phyloP scores from a whole-genome alignment of 257 asterid genomes.

The Capsicum baccatum region DNA sequence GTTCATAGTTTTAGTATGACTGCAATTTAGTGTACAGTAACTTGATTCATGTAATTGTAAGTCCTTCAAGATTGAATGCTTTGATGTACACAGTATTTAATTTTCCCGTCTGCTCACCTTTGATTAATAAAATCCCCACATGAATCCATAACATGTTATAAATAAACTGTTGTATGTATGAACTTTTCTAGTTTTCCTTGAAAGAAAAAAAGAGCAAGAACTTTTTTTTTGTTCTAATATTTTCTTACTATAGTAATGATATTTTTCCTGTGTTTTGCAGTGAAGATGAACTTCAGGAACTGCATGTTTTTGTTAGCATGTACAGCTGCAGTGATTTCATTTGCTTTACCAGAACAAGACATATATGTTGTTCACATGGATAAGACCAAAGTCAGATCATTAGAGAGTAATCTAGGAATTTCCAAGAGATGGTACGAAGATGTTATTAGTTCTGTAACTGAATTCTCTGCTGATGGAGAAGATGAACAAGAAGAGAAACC shows the following conservation, averaged over 20 bases:
- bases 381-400: slow-evolving; percentile 48
- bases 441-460: slow-evolving; percentile 48
- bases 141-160: not conserved
- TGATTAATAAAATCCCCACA: too few species aligned
- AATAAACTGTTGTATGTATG: not conserved
- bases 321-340: slow-evolving; percentile 31
- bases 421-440: slow-evolving; percentile 60
- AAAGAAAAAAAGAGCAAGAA: not conserved
- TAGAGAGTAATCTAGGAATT: slow-evolving; percentile 49
- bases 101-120: not conserved
- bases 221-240: not conserved
- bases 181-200: not conserved
- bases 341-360: slow-evolving; percentile 42
- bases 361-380: slow-evolving; percentile 73
- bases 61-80: not conserved
- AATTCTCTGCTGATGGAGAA: slow-evolving; percentile 22
- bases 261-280: not conserved
- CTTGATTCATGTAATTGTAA: not conserved
- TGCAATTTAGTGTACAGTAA: not conserved
- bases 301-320: slow-evolving; percentile 39
- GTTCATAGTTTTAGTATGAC: not conserved
- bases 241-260: not conserved
- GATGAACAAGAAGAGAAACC: slow-evolving; percentile 34
- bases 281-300: slow-evolving; percentile 40
- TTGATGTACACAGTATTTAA: not conserved